These are phyloP conservation scores for Candida caryicola DNA, from an alignment of 805 yeast species.

Conservation along the genomic window DNA sequence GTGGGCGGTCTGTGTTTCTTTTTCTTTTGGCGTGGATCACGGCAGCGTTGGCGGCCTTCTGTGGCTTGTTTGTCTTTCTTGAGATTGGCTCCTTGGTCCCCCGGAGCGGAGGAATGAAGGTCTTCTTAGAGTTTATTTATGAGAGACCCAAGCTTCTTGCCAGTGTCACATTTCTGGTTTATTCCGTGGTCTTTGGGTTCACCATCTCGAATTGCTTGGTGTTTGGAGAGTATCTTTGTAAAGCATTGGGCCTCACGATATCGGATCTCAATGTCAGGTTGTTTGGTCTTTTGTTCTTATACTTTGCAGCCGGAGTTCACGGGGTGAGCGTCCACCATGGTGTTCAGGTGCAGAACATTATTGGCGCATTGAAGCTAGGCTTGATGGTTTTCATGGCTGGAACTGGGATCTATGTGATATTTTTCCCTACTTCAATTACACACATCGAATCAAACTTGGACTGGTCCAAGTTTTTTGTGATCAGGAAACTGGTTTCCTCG, in stretches of 20 bases:
- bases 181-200: conserved; percentile 53
- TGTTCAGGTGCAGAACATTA: conserved; percentile 54
- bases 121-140: conserved; percentile 66
- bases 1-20: conserved; percentile 63
- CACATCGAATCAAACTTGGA: conserved; percentile 44
- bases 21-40: conserved; percentile 63
- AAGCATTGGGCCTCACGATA: conserved; percentile 43
- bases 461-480: conserved; percentile 27
- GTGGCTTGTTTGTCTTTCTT: conserved; percentile 63
- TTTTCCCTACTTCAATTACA: conserved; percentile 44
- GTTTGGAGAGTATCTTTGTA: conserved; percentile 58
- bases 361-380: conserved; percentile 60
- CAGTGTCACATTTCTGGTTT: conserved; percentile 49
- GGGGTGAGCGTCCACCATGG: conserved; percentile 61
- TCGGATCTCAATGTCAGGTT: conserved; percentile 33
- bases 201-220: conserved; percentile 54
- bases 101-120: conserved; percentile 73
- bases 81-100: conserved; percentile 73
- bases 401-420: conserved; percentile 57
- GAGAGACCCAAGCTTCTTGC: conserved; percentile 55
- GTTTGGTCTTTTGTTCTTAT: conserved; percentile 29
- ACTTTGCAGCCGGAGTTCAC: conserved; percentile 42
- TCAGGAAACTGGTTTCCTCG: conserved; percentile 33
- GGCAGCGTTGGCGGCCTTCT: conserved; percentile 60
- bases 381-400: conserved; percentile 52